Conservation (phyloP, 148 eudicot genomes). For the Cornus florida region DNA sequence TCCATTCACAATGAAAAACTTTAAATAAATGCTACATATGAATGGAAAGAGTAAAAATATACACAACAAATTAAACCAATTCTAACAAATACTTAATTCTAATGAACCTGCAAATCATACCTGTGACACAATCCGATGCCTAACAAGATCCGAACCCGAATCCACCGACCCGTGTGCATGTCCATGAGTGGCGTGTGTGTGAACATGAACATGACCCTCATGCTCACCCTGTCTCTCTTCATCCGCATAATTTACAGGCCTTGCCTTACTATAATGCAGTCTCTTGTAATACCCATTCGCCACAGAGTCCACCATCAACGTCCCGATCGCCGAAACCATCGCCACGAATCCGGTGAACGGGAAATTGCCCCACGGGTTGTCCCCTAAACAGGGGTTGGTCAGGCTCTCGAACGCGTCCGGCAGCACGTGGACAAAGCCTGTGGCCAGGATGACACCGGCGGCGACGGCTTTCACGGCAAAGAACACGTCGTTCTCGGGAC, state of each 20-base stretch:
- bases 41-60: no score
- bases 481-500: conserved; percentile 12
- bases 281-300: conserved; percentile 7
- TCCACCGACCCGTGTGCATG: conserved; percentile 11
- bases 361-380: conserved; percentile 11
- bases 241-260: not conserved
- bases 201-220: conserved; percentile 7
- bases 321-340: conserved; percentile 16
- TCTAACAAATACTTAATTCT: no score
- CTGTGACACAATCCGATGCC: conserved; percentile 18
- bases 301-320: conserved; percentile 15
- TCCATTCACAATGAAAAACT: no score
- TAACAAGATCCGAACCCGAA: not conserved
- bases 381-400: conserved; percentile 14
- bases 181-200: conserved; percentile 22
- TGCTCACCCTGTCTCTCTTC: not conserved
- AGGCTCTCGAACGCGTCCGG: conserved; percentile 23
- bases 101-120: not conserved
- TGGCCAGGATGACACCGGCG: conserved; percentile 23
- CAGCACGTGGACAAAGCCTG: conserved; percentile 23
- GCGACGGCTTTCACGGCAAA: conserved; percentile 22
- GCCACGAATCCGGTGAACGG: conserved; percentile 21
- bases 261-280: conserved; percentile 2
- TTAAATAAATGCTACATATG: no score
- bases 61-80: no score